phyloP scores from a whole-genome alignment of 495 filamentous ascomycete genomes.

The Elasticomyces elasticus region DNA sequence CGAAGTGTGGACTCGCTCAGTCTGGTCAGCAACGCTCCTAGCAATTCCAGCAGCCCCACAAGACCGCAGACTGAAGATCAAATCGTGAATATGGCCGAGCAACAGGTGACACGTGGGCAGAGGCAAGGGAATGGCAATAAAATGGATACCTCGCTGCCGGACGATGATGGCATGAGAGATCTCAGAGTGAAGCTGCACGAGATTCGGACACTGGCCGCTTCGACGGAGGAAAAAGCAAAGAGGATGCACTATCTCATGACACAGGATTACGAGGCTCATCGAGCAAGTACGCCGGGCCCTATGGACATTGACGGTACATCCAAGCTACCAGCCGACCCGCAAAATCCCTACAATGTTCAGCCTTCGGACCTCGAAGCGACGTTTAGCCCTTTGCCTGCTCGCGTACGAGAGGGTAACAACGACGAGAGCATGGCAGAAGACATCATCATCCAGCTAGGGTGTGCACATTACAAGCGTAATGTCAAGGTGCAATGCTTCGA shows the following conservation, averaged over 20 bases:
- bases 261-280: conserved; percentile 52
- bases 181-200: conserved; percentile 66
- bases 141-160: conserved; percentile 51
- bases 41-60: background rate
- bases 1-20: background rate
- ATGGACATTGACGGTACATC: background rate
- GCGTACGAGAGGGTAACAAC: conserved; percentile 25
- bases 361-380: conserved; percentile 63
- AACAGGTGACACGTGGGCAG: conserved; percentile 7
- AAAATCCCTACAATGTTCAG: conserved; percentile 57
- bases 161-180: conserved; percentile 81
- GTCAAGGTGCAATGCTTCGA: conserved; percentile 88
- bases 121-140: background rate
- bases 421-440: conserved; percentile 32
- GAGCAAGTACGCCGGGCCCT: conserved; percentile 6
- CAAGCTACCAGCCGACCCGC: conserved; percentile 21
- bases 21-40: background rate
- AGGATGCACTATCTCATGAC: conserved; percentile 77
- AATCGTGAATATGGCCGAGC: background rate
- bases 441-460: conserved; percentile 50
- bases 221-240: conserved; percentile 67
- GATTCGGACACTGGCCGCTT: conserved; percentile 56
- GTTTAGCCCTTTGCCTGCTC: conserved; percentile 43
- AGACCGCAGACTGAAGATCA: background rate
- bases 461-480: conserved; percentile 87